Evolutionary conservation across 768 basidiomycete genomes (phyloP), one percentile per base, ranked within the genome.

Genomic region (Rossbeevera mucosa): DNA sequence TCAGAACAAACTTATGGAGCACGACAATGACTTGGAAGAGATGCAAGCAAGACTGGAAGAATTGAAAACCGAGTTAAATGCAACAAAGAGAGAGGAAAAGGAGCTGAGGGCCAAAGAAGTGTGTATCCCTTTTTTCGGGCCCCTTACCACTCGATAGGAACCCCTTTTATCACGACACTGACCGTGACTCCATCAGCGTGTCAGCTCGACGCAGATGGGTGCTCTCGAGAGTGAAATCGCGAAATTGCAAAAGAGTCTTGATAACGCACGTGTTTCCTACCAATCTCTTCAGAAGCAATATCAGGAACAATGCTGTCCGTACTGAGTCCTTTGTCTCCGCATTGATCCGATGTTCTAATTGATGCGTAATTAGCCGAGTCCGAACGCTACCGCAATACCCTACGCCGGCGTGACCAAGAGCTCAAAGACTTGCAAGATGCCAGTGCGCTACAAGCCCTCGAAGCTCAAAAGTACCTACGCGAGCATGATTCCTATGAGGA

Each of bases 71-170:
- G 94, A 96, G 67, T 74, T 96, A 7, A 83, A 76, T 13, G 78
- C 86, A 6, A 85, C 88, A 5, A 89, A 91, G 67, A 80, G 90
- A 36, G 93, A 97, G 61, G 94, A 97, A 70, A 96, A 97, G 71
- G 94, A 97, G 62, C 69, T 95, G 58, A 77, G 90, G 42, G 75
- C 80, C 12, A 94, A 94, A 68, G 94, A 96, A 76, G 91, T 91
- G 53, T 9, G 59, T 71, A 59, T 42, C 4, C 2, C n/a, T n/a
- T 40, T 52, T 20, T 38, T 51, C 36, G 7, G 55, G 24, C 44
- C 47, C 31, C 51, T 52, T 46, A 8, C n/a, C 28, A 47, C 48
- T 46, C 13, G 33, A 18, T 31, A 54, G 52, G 36, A 29, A 16
- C 4, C 29, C 9, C 16, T 13, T 21, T 46, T n/a, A n/a, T 29